phyloP scores from a whole-genome alignment of 805 yeast genomes.

The Cyberlindnera lachancei region DNA sequence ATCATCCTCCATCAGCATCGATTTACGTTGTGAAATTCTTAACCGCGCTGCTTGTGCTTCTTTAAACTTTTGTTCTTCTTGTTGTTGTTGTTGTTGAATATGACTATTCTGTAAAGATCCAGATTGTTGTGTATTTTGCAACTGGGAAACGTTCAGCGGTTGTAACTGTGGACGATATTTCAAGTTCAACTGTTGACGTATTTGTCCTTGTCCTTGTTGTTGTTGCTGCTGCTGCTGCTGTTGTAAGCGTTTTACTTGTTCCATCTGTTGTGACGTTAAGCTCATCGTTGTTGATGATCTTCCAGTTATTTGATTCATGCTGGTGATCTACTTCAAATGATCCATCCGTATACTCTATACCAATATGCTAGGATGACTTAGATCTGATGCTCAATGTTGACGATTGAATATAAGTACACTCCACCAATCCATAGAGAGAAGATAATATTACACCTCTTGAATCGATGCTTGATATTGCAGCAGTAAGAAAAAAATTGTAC shows the following conservation, averaged over 20 bases:
- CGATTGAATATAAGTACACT: no score
- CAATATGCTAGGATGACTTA: no score
- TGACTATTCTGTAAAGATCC: neutral
- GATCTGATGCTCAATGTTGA: no score
- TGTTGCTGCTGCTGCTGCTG: conserved; percentile 6
- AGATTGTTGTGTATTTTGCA: neutral
- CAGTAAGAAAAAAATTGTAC: no score
- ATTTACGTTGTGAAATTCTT: conserved; percentile 54
- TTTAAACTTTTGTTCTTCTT: conserved; percentile 13
- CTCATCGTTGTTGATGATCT: conserved; percentile 5
- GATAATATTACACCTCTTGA: no score
- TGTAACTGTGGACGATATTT: neutral
- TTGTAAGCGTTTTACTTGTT: conserved; percentile 2
- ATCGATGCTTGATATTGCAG: no score
- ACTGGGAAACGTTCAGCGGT: conserved; percentile 1
- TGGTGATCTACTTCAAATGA: no score
- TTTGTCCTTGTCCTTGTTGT: neutral
- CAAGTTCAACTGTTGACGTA: neutral
- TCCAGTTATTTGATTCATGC: no score
- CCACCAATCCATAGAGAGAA: no score
- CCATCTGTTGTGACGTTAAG: no score
- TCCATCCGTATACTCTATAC: no score
- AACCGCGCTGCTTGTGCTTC: conserved; percentile 31
- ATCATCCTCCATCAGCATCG: conserved; percentile 68
- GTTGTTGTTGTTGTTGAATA: conserved; percentile 13